Conservation (phyloP, 148 eudicot genomes). For the Selenicereus undatus region DNA sequence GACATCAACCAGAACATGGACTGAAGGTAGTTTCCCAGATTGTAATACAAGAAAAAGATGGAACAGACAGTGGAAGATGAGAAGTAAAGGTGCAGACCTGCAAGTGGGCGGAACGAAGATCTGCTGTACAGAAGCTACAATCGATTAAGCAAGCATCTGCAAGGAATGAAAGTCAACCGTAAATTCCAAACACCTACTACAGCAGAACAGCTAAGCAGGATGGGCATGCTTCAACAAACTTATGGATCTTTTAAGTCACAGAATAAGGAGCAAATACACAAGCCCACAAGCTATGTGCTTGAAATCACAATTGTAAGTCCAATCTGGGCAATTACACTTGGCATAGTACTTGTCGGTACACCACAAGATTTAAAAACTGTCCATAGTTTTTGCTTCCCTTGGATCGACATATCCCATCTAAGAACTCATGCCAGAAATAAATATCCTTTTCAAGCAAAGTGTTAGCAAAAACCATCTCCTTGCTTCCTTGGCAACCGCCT, state of each 20-base stretch:
- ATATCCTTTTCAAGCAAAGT: no score
- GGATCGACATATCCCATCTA: not conserved
- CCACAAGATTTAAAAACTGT: no score
- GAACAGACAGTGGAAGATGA: not conserved
- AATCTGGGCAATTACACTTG: no score
- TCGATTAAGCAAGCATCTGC: constrained; percentile 89
- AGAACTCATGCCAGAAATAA: no score
- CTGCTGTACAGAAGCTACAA: constrained; percentile 95
- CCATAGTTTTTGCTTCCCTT: not conserved
- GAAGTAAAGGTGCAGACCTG: constrained; percentile 47
- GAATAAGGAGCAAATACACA: no score
- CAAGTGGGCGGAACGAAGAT: constrained; percentile 85
- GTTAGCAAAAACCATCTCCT: no score
- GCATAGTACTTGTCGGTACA: no score
- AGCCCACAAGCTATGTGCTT: no score
- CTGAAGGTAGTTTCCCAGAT: not conserved
- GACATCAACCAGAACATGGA: not conserved
- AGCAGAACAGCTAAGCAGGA: not conserved
- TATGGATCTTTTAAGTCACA: no score
- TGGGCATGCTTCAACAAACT: not conserved
- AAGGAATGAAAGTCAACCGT: constrained; percentile 15
- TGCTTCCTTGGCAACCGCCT: no score
- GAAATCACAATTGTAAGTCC: no score
- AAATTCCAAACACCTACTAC: not conserved
- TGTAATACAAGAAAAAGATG: not conserved